Conservation (phyloP, 2,329 filamentous ascomycete genomes). For the Emericellopsis atlantica region DNA sequence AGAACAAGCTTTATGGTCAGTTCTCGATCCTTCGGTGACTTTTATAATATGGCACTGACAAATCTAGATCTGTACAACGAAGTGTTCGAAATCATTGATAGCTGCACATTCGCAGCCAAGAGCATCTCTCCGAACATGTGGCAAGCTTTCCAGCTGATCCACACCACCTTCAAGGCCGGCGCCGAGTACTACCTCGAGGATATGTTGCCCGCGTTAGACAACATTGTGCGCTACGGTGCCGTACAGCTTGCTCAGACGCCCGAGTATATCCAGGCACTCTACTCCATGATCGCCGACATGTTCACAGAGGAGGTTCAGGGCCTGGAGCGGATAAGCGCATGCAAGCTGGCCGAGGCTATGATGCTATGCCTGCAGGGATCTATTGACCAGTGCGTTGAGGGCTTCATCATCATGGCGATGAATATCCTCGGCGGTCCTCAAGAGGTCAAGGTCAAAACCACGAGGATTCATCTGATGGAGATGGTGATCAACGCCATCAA, state of each 20-base stretch:
- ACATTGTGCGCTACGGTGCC: constrained; percentile 90
- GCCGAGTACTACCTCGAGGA: constrained; percentile 96
- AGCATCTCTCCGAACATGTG: constrained; percentile 94
- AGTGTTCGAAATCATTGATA: constrained; percentile 97
- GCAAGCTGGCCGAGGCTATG: constrained; percentile 92
- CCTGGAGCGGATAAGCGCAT: constrained; percentile 91
- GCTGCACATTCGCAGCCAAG: constrained; percentile 96
- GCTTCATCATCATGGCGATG: constrained; percentile 88
- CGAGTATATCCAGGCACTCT: constrained; percentile 75
- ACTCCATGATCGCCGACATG: constrained; percentile 90
- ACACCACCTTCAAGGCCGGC: constrained; percentile 92
- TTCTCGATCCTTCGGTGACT: background rate
- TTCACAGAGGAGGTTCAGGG: constrained; percentile 88
- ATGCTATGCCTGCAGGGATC: constrained; percentile 89
- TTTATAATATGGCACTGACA: background rate
- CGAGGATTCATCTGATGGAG: constrained; percentile 94
- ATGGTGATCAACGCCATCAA: constrained; percentile 98
- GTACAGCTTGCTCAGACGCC: constrained; percentile 70
- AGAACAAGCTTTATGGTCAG: constrained; percentile 90
- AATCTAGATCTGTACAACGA: constrained; percentile 84
- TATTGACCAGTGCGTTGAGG: constrained; percentile 77
- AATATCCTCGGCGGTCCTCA: constrained; percentile 53
- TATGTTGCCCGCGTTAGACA: constrained; percentile 95
- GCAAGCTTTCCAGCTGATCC: constrained; percentile 94
- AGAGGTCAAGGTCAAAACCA: constrained; percentile 80